Conservation (phyloP, 768 basidiomycete species). For the Lactarius akahatsu region DNA sequence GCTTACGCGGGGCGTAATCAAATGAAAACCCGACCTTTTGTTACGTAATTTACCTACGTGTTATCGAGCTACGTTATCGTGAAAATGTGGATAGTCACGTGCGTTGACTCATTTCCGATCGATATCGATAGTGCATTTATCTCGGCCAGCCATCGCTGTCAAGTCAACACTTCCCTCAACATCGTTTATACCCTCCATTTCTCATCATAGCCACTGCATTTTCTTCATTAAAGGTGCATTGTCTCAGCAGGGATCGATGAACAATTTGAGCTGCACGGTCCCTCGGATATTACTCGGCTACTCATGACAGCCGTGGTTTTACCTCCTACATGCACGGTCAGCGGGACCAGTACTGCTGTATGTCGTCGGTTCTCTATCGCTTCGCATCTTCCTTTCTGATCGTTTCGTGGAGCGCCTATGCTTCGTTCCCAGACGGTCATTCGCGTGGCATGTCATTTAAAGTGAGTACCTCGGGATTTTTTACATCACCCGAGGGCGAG, state of each 20-base stretch:
- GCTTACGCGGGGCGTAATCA: too few species aligned
- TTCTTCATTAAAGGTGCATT: background rate
- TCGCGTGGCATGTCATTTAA: background rate
- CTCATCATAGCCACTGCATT: background rate
- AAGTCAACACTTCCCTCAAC: background rate
- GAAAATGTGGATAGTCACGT: too few species aligned
- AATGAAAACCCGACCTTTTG: too few species aligned
- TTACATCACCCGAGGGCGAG: background rate
- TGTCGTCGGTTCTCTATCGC: background rate
- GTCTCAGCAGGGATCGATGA: background rate
- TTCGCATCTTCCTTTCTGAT: conserved; percentile 3
- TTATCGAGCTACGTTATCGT: too few species aligned
- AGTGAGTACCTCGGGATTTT: conserved; percentile 4
- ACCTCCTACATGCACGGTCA: background rate
- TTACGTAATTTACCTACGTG: too few species aligned
- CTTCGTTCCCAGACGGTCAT: background rate
- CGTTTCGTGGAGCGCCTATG: background rate
- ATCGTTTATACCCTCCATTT: background rate
- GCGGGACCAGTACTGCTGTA: background rate
- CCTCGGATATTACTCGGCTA: background rate
- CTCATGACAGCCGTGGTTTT: background rate
- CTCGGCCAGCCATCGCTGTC: too few species aligned
- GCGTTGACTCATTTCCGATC: background rate
- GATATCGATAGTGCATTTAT: background rate
- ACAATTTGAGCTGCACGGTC: background rate